Evolutionary conservation across 768 basidiomycete species (phyloP), one percentile per base, ranked within the genome.

Genomic region (Kwoniella sp.): DNA sequence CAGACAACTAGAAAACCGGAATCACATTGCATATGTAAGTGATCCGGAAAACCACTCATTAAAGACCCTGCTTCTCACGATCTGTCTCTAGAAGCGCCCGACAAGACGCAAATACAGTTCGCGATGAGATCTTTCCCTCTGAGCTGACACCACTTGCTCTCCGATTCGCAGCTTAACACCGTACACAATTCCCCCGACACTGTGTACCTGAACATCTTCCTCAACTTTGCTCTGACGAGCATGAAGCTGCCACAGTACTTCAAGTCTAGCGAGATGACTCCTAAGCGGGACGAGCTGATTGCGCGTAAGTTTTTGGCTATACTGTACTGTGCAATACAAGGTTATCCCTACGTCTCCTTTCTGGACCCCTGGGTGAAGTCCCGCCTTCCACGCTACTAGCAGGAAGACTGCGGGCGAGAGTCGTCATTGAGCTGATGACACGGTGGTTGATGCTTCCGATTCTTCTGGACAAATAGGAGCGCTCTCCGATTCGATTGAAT

Each of bases 191-290:
- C 86, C 8, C 69, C 80, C 20, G 73, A 84, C 47, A 85, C 84
- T 1, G 86, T 92, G 11, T 86, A 90, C 78, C 78, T 87, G 58
- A 99, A 97, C 79, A 84, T 95, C 13, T 96, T 92, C 78, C 90
- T 92, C 76, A 90, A 88, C 73, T 89, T 93, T 75, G 80, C 91
- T 30, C 79, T 96, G 48, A 84, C 87, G 2, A 91, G 90, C 0
- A 88, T 93, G 84, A 95, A 91, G 82, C 89, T 92, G 85, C 87
- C 91, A 65, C 84, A 86, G 58, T 96, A 97, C 76, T 82, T 97
- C 34, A 84, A 85, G 23, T 30, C 58, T 13, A 30, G 37, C 7
- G 51, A 41, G 55, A 2, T 41, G 17, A 30, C 13, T 34, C 15
- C 41, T 37, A 38, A 29, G 53, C n/a, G 31, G 28, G 50, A 59